Conservation (phyloP, 768 basidiomycete species). For the Xerocomellus intermedius region DNA sequence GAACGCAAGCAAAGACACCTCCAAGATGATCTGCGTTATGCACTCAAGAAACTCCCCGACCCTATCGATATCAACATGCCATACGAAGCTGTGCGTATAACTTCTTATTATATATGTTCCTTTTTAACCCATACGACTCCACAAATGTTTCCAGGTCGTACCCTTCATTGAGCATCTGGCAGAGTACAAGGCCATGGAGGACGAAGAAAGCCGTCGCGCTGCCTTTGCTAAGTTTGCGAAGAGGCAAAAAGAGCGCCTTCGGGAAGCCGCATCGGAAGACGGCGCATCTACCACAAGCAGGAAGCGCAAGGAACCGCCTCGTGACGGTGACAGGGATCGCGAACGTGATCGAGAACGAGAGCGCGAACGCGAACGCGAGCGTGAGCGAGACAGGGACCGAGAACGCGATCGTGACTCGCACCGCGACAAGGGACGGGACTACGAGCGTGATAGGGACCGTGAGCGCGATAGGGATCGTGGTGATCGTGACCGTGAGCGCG, state of each 20-base stretch:
- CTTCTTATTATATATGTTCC: background rate
- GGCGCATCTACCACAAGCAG: slow-evolving; percentile 77
- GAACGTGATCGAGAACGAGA: slow-evolving; percentile 40
- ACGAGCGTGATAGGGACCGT: slow-evolving; percentile 41
- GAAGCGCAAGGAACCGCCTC: slow-evolving; percentile 70
- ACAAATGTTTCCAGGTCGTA: slow-evolving; percentile 47
- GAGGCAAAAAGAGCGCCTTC: slow-evolving; percentile 87
- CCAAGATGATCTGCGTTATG: slow-evolving; percentile 95
- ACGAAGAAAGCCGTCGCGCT: slow-evolving; percentile 76
- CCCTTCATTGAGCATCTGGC: slow-evolving; percentile 77
- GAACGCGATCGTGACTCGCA: slow-evolving; percentile 28
- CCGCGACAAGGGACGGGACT: slow-evolving; percentile 34
- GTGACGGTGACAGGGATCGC: slow-evolving; percentile 49
- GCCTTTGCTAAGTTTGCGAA: slow-evolving; percentile 89
- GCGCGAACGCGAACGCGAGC: slow-evolving; percentile 28
- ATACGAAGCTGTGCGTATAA: slow-evolving; percentile 72
- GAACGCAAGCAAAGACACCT: slow-evolving; percentile 84
- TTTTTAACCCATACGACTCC: background rate
- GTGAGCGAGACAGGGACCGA: too few species aligned
- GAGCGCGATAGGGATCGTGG: slow-evolving; percentile 40
- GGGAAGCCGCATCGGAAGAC: slow-evolving; percentile 77
- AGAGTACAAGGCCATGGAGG: slow-evolving; percentile 85
- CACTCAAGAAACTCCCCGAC: slow-evolving; percentile 84
- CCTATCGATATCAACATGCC: slow-evolving; percentile 70
- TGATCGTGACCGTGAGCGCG: slow-evolving; percentile 43